Conservation (phyloP, 1,139 yeast genomes). For the Chernovozyma sophiae-reginae region DNA sequence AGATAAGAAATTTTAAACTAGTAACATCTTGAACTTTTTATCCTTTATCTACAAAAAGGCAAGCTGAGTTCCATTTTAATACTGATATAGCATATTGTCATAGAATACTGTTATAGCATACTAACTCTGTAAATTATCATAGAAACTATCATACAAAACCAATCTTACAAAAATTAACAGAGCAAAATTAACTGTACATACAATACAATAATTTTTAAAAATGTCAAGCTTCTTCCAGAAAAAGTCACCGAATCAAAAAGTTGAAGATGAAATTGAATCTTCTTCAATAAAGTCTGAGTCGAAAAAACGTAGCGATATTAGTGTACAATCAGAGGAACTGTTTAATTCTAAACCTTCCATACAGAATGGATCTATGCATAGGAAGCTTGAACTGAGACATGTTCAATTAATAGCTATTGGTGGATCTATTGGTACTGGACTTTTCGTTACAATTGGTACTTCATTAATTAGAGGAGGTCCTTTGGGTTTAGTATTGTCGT, state of each 20-base stretch:
- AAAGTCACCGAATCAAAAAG: no score
- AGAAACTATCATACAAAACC: no score
- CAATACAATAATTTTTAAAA: no score
- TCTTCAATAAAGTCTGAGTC: not conserved
- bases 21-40: no score
- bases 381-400: constrained; percentile 18
- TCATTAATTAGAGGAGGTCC: constrained; percentile 45
- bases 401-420: constrained; percentile 33
- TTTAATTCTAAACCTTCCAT: not conserved
- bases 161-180: not conserved
- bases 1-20: no score
- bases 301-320: not conserved
- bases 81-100: no score
- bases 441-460: constrained; percentile 46
- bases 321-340: not conserved
- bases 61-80: no score
- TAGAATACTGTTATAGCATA: no score
- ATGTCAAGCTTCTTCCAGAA: no score
- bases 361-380: constrained; percentile 2
- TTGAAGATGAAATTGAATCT: no score
- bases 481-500: constrained; percentile 39
- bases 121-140: no score
- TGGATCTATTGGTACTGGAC: constrained; percentile 39
- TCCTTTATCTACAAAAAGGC: no score
- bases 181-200: not conserved